These are phyloP conservation scores for Vitrella brassicaformis DNA, from an alignment of 73 alveolate genomes.

Conservation along the genomic window DNA sequence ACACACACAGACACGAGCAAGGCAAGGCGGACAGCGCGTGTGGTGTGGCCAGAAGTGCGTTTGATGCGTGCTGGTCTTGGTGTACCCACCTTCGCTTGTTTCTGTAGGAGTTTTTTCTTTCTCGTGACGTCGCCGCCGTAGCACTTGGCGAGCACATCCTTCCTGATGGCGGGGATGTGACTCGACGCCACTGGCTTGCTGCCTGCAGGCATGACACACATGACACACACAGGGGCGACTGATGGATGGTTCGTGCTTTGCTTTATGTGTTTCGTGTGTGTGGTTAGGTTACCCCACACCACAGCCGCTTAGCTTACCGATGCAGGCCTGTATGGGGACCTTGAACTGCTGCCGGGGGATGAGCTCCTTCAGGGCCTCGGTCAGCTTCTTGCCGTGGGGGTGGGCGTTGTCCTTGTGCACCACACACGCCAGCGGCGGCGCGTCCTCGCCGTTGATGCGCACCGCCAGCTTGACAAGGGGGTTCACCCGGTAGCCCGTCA, in stretches of 20 bases:
- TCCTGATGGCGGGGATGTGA: slow-evolving; percentile 34
- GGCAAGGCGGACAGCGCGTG: neutral
- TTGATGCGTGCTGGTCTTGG: no score
- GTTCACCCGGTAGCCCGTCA: slow-evolving; percentile 18
- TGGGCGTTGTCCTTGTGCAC: slow-evolving; percentile 1
- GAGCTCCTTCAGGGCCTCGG: slow-evolving; percentile 43
- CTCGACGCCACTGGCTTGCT: slow-evolving; percentile 46
- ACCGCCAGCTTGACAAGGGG: slow-evolving; percentile 23
- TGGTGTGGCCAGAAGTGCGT: no score
- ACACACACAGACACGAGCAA: neutral
- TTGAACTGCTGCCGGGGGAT: slow-evolving; percentile 56
- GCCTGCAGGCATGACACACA: neutral
- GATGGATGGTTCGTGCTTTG: no score
- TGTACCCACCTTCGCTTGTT: slow-evolving; percentile 32
- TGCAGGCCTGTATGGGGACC: slow-evolving; percentile 53
- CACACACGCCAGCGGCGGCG: slow-evolving; percentile 24
- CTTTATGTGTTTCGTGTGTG: no score
- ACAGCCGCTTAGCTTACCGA: no score
- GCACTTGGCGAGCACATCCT: slow-evolving; percentile 61
- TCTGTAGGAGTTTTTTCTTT: slow-evolving; percentile 55
- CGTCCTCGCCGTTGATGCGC: slow-evolving; percentile 9
- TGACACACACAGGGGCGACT: neutral
- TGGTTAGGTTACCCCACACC: no score
- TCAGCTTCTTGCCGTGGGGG: slow-evolving; percentile 20
- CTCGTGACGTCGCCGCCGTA: slow-evolving; percentile 64